These are phyloP conservation scores for Actinomortierella ambigua DNA, from an alignment of 371 early-diverging fungal species.

Conservation along the genomic window DNA sequence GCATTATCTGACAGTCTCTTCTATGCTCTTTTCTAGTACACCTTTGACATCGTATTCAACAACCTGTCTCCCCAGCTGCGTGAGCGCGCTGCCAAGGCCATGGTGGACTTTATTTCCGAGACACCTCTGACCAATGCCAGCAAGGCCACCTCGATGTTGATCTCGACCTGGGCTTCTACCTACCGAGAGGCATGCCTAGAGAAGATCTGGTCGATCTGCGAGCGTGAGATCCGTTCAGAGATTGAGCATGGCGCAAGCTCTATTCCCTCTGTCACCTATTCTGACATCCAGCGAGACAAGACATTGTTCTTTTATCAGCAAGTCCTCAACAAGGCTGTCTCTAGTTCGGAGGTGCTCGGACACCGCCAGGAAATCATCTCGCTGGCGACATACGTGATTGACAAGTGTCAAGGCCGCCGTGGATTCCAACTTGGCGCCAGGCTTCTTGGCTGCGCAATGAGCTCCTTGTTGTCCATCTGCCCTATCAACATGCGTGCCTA, in stretches of 20 bases:
- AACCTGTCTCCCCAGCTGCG: slow-evolving; percentile 73
- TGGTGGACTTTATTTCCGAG: slow-evolving; percentile 63
- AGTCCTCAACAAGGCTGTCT: slow-evolving; percentile 61
- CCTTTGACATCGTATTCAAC: slow-evolving; percentile 67
- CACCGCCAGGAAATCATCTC: slow-evolving; percentile 58
- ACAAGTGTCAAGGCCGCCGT: slow-evolving; percentile 63
- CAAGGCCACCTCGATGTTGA: slow-evolving; percentile 59
- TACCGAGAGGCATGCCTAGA: slow-evolving; percentile 60
- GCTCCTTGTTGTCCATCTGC: slow-evolving; percentile 55
- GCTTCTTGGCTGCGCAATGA: slow-evolving; percentile 54
- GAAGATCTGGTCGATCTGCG: slow-evolving; percentile 65
- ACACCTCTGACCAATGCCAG: slow-evolving; percentile 74
- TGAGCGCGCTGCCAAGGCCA: slow-evolving; percentile 60
- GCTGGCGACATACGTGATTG: slow-evolving; percentile 55
- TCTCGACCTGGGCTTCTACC: slow-evolving; percentile 30
- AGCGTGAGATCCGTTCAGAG: slow-evolving; percentile 64
- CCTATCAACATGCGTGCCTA: slow-evolving; percentile 44
- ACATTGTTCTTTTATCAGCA: slow-evolving; percentile 82
- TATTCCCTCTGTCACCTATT: slow-evolving; percentile 55
- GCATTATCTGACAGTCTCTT: not conserved
- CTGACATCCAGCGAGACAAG: slow-evolving; percentile 68
- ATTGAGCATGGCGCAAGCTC: slow-evolving; percentile 75
- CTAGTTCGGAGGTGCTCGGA: slow-evolving; percentile 53
- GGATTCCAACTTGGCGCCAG: slow-evolving; percentile 80
- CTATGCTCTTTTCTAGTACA: slow-evolving; percentile 44